A percentile compares a stretch with the other conserved stretches of the same genome.
Conservation (phyloP, 2,329 filamentous ascomycete species). For the Zymoseptoria passerinii region DNA sequence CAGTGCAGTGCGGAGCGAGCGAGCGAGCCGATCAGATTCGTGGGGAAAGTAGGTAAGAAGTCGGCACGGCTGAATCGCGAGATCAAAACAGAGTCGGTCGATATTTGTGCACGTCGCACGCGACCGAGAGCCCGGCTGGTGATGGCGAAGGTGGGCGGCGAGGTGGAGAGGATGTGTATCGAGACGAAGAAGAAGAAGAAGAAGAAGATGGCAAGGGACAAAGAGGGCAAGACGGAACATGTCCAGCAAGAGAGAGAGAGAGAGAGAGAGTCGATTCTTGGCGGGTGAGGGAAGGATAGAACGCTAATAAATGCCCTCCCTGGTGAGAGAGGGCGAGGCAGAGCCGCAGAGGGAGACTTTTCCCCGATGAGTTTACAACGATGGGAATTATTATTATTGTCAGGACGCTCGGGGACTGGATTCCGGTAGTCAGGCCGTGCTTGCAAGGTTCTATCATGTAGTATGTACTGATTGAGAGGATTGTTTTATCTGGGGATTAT, state of each 20-base stretch:
- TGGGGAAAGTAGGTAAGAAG: background rate
- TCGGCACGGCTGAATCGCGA: background rate
- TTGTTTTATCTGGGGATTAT: too few species aligned
- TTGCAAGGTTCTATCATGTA: background rate
- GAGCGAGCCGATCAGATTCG: background rate
- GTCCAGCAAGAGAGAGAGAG: background rate
- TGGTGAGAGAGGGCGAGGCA: background rate
- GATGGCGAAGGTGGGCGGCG: constrained; percentile 1
- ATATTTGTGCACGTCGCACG: background rate
- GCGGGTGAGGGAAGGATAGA: background rate
- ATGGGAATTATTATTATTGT: background rate
- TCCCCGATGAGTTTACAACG: background rate
- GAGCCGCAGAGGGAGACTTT: background rate
- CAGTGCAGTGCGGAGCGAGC: background rate
- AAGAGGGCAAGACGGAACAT: background rate
- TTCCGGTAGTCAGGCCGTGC: background rate
- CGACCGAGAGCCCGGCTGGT: constrained; percentile 7
- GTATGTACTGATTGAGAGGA: background rate
- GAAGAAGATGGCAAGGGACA: background rate
- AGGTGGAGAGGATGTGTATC: constrained; percentile 1
- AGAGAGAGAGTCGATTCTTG: background rate
- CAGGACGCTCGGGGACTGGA: background rate
- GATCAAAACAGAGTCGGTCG: background rate
- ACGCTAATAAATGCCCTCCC: too few species aligned
- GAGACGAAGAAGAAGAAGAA: background rate